Evolutionary conservation across 1,139 yeast species (phyloP).

Genomic region (Taphrina wiesneri): DNA sequence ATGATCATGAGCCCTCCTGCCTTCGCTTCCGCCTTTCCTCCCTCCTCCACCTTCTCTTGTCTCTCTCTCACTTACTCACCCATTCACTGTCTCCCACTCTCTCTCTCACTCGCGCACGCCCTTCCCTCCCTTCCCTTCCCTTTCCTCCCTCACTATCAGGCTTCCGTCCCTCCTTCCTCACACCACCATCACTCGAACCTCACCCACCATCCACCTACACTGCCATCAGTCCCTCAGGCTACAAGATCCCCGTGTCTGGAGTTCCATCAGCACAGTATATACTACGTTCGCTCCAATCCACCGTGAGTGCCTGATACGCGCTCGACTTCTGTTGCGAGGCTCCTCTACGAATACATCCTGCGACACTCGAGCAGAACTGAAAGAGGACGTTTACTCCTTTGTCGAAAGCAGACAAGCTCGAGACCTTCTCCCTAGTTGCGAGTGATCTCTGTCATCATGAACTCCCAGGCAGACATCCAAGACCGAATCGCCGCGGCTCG

Average conservation of each 20-base stretch:
- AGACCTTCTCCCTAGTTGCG: not conserved
- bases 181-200: not conserved
- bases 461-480: conserved; percentile 35
- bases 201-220: not conserved
- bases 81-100: not conserved
- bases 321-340: not conserved
- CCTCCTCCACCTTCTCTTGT: not conserved
- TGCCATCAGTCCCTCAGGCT: not conserved
- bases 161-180: not conserved
- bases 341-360: not conserved
- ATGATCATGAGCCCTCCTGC: too few relatives aligned
- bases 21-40: not conserved
- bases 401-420: not conserved
- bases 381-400: not conserved
- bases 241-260: not conserved
- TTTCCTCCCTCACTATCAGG: not conserved
- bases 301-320: not conserved
- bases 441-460: not conserved
- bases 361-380: not conserved
- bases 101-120: not conserved
- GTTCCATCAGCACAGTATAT: not conserved
- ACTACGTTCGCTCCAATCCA: not conserved
- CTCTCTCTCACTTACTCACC: not conserved
- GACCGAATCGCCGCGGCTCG: conserved; percentile 40
- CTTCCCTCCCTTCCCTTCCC: not conserved